phyloP scores from a whole-genome alignment of 2,329 filamentous ascomycete species.

The Diaporthe citrichinensis region DNA sequence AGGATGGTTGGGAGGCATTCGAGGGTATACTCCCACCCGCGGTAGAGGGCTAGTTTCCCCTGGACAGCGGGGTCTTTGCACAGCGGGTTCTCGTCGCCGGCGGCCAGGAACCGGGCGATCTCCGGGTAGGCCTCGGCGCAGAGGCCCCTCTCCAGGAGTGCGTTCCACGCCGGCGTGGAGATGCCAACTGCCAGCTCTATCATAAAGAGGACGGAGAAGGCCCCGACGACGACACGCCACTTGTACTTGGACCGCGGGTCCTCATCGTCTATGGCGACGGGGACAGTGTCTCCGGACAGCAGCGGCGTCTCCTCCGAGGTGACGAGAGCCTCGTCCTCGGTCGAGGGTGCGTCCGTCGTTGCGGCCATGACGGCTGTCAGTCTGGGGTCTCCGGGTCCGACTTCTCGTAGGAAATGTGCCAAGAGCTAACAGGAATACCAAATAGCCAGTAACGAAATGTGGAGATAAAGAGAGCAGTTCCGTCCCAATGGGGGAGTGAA shows the following conservation, averaged over 20 bases:
- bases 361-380: background rate
- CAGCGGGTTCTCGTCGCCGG: conserved; percentile 54
- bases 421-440: no score
- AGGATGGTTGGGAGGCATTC: conserved; percentile 62
- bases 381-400: background rate
- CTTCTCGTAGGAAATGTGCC: background rate
- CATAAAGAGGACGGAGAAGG: conserved; percentile 55
- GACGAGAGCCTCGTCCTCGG: conserved; percentile 22
- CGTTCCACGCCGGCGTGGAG: conserved; percentile 57
- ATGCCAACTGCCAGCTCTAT: conserved; percentile 56
- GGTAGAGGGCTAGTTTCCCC: conserved; percentile 64
- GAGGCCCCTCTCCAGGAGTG: conserved; percentile 67
- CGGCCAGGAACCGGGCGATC: conserved; percentile 49
- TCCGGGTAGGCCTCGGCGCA: conserved; percentile 64
- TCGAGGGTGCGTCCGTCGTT: background rate
- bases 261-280: conserved; percentile 8
- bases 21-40: conserved; percentile 61
- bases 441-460: background rate
- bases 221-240: conserved; percentile 47
- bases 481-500: background rate
- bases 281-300: background rate
- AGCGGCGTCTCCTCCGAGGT: conserved; percentile 30
- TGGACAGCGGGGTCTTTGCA: conserved; percentile 68
- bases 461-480: background rate
- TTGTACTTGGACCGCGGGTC: conserved; percentile 44